Percentiles rank a stretch among this genome's conserved stretches.
Evolutionary conservation across 768 basidiomycete species (phyloP).

Genomic region (Pulveroboletus frians): DNA sequence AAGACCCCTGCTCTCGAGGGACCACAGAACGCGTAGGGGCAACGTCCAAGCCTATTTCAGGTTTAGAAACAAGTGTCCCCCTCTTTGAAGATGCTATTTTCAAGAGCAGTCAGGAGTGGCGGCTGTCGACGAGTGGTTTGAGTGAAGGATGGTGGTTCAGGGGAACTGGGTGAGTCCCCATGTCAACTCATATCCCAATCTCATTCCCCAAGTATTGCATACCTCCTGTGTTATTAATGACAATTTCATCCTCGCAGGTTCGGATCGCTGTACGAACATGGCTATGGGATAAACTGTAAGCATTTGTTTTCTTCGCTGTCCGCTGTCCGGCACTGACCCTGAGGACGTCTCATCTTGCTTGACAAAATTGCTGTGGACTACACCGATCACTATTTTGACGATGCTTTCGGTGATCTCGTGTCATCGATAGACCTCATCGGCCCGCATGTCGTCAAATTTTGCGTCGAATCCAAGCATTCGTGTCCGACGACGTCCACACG

Average conservation of each 20-base stretch:
- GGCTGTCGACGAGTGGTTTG: conserved; percentile 83
- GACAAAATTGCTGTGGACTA: not conserved
- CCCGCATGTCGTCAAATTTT: conserved; percentile 78
- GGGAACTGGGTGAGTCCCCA: conserved; percentile 66
- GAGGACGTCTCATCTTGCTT: not conserved
- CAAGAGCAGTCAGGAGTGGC: conserved; percentile 73
- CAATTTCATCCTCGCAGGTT: conserved; percentile 44
- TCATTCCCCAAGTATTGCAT: not conserved
- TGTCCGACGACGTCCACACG: conserved; percentile 65
- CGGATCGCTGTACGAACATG: conserved; percentile 75
- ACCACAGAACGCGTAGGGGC: not conserved
- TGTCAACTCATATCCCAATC: not conserved
- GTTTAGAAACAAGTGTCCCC: conserved; percentile 11
- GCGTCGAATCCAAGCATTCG: conserved; percentile 85
- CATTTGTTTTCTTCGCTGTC: not conserved
- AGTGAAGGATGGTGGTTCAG: conserved; percentile 82
- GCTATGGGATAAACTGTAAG: conserved; percentile 90
- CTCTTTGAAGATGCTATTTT: conserved; percentile 80
- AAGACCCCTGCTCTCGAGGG: conserved; percentile 6
- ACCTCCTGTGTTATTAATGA: conserved; percentile 1
- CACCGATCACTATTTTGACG: not conserved
- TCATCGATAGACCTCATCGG: conserved; percentile 66
- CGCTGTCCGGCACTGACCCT: not conserved
- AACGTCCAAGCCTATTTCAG: not conserved
- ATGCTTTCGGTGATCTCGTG: not conserved